These are phyloP conservation scores for Penicillium sclerotiorum DNA, from an alignment of 2,329 filamentous ascomycete species.

Conservation along the genomic window DNA sequence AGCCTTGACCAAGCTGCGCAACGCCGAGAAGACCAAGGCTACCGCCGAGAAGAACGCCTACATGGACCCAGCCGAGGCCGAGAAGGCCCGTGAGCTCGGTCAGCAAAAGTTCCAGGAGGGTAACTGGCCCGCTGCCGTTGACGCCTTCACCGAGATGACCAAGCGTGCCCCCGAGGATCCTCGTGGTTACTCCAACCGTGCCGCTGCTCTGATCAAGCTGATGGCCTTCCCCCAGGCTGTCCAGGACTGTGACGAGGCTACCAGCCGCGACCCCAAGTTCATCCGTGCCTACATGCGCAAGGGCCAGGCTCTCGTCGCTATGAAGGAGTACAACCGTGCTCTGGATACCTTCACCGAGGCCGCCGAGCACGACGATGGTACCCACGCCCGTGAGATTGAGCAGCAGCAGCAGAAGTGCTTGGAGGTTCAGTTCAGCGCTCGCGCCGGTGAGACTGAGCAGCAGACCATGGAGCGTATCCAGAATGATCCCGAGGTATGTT, in stretches of 20 bases:
- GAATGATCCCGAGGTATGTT: constrained; percentile 86
- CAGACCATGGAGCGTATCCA: constrained; percentile 90
- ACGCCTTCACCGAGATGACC: constrained; percentile 93
- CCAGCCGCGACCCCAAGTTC: constrained; percentile 88
- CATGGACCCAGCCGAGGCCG: constrained; percentile 86
- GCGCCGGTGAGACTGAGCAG: constrained; percentile 94
- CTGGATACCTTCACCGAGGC: constrained; percentile 88
- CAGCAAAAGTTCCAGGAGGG: constrained; percentile 97
- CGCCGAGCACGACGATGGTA: constrained; percentile 73
- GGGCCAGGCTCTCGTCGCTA: constrained; percentile 91
- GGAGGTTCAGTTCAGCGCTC: constrained; percentile 82
- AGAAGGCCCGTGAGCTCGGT: constrained; percentile 91
- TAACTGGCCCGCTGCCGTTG: constrained; percentile 93
- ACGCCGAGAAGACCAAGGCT: constrained; percentile 82
- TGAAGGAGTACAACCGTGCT: constrained; percentile 97
- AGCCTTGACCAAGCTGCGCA: constrained; percentile 86
- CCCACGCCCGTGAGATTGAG: constrained; percentile 89
- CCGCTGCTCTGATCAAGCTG: constrained; percentile 94
- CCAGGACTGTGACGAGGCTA: constrained; percentile 87
- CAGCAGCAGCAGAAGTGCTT: constrained; percentile 92
- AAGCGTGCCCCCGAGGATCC: constrained; percentile 93
- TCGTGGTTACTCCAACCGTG: constrained; percentile 94
- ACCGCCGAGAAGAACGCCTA: constrained; percentile 77
- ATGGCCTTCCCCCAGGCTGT: constrained; percentile 93
- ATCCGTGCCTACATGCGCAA: constrained; percentile 96